A percentile compares a stretch with the other conserved stretches of the same genome.
These are phyloP conservation scores for Jaapia argillacea DNA, from an alignment of 768 basidiomycete genomes.

Conservation along the genomic window DNA sequence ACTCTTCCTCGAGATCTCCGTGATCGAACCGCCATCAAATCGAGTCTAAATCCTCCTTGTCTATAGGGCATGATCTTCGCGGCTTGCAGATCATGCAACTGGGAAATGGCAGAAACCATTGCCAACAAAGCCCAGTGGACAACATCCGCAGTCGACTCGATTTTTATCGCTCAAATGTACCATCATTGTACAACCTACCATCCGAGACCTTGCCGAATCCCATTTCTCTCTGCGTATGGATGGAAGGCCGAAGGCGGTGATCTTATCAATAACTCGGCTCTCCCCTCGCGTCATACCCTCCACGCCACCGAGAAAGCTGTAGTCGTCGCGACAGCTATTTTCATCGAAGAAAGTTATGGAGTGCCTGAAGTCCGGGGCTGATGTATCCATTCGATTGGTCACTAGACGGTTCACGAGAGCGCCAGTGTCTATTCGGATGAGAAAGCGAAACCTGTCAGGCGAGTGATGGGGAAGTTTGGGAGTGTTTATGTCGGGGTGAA, in stretches of 20 bases:
- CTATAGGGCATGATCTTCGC: constrained; percentile 81
- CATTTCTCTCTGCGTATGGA: constrained; percentile 73
- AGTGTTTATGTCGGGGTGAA: constrained; percentile 70
- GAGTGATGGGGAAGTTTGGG: constrained; percentile 83
- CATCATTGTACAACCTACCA: constrained; percentile 72
- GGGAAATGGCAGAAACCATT: constrained; percentile 67
- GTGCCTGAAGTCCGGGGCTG: constrained; percentile 86
- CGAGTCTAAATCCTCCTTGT: constrained; percentile 85
- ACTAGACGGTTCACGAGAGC: constrained; percentile 94
- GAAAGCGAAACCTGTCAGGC: constrained; percentile 89
- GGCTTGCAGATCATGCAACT: constrained; percentile 62
- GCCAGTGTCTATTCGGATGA: constrained; percentile 97
- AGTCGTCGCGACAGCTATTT: constrained; percentile 75
- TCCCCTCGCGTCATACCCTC: constrained; percentile 71
- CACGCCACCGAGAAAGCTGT: constrained; percentile 74
- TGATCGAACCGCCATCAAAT: constrained; percentile 36
- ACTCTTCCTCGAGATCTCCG: constrained; percentile 4
- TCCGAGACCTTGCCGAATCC: constrained; percentile 76
- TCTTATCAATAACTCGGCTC: constrained; percentile 89
- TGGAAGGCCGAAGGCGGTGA: constrained; percentile 74
- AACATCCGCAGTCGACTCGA: constrained; percentile 56
- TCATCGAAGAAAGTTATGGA: constrained; percentile 91
- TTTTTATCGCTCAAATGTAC: constrained; percentile 62
- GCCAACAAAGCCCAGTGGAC: constrained; percentile 78
- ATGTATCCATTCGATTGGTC: constrained; percentile 79